A percentile compares a stretch with the other conserved stretches of the same genome.
Conservation (phyloP, 2,329 filamentous ascomycete genomes). For the Nemania sp. region DNA sequence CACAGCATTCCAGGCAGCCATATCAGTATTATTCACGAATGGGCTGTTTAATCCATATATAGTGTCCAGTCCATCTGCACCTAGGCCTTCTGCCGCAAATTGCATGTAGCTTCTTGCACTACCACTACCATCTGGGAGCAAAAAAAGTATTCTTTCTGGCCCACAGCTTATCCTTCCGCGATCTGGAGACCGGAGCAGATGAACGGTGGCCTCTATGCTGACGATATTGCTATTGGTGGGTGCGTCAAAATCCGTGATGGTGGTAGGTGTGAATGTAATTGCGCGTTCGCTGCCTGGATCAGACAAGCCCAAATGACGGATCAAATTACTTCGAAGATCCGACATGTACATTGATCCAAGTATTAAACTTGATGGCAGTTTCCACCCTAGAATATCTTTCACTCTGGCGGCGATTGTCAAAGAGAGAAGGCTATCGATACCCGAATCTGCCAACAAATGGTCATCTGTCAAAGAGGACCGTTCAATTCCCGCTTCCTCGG, state of each 20-base stretch:
- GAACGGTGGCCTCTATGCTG: background rate
- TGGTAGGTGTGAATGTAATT: no score
- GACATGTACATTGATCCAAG: background rate
- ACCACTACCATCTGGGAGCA: background rate
- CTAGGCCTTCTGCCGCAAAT: background rate
- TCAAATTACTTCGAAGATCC: no score
- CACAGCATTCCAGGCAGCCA: background rate
- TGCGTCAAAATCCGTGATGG: no score
- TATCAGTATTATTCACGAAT: background rate
- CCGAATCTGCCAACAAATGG: no score
- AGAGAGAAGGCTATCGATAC: background rate
- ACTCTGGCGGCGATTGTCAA: background rate
- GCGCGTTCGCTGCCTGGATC: no score
- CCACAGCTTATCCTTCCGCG: background rate
- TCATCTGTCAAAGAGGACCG: no score
- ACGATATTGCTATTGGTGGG: no score
- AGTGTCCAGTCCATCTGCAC: background rate
- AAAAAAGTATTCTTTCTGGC: background rate
- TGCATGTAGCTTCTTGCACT: background rate
- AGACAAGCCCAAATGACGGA: no score
- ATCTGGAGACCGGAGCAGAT: background rate
- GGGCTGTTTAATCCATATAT: background rate
- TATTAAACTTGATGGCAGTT: background rate
- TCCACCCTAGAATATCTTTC: background rate
- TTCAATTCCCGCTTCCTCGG: background rate